Evolutionary conservation across 2,329 filamentous ascomycete genomes (phyloP).

Genomic region (Didymella glomerata): DNA sequence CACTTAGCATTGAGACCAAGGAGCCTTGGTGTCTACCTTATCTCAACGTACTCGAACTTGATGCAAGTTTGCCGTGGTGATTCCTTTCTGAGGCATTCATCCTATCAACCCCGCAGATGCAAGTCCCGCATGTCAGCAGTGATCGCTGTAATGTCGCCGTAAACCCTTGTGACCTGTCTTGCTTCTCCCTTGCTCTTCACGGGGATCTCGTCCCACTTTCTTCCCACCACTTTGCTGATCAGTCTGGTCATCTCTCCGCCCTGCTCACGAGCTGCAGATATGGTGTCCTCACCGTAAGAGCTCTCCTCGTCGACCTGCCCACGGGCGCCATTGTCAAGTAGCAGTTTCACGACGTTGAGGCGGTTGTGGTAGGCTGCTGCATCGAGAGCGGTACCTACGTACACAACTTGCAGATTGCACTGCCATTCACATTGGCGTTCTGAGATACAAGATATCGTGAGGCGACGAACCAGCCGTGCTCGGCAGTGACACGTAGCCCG

Average conservation of each 20-base stretch:
- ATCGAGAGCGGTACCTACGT: neutral
- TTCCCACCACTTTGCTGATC: neutral
- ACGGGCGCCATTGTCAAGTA: neutral
- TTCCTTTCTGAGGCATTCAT: neutral
- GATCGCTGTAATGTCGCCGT: neutral
- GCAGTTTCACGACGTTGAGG: neutral
- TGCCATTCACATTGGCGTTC: neutral
- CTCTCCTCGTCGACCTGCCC: neutral
- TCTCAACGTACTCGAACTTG: constrained; percentile 8
- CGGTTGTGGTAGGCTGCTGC: neutral
- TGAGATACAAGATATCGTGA: neutral
- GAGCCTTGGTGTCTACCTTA: constrained; percentile 10
- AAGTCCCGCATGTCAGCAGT: neutral
- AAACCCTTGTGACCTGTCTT: neutral
- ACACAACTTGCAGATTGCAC: neutral
- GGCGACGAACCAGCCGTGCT: neutral
- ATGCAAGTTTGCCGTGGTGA: neutral
- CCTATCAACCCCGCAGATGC: neutral
- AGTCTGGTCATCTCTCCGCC: neutral
- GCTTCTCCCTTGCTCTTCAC: neutral
- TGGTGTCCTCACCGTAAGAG: neutral
- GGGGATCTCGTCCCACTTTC: neutral
- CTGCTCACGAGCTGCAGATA: neutral
- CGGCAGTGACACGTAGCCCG: neutral
- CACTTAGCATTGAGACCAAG: constrained; percentile 5